Percentiles rank a stretch among this genome's conserved stretches.
phyloP scores from a whole-genome alignment of 2,329 filamentous ascomycete species.

The Byssochlamys sp. region DNA sequence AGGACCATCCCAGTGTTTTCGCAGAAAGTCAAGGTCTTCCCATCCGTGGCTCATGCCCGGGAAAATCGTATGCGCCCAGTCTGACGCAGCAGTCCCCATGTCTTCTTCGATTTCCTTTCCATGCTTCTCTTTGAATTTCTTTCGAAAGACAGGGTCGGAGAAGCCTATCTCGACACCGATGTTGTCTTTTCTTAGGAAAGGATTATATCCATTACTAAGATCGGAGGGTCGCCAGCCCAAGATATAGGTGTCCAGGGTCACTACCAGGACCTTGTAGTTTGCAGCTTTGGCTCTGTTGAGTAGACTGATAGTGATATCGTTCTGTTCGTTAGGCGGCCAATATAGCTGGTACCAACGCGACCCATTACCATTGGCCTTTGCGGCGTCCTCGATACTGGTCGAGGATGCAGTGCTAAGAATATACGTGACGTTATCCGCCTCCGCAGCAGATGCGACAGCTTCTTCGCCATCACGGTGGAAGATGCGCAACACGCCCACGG shows the following conservation, averaged over 20 bases:
- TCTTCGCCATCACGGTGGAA: constrained; percentile 56
- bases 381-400: constrained; percentile 57
- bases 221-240: constrained; percentile 60
- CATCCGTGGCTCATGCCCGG: constrained; percentile 47
- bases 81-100: constrained; percentile 34
- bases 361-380: constrained; percentile 44
- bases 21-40: constrained; percentile 43
- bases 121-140: constrained; percentile 39
- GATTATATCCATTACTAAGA: constrained; percentile 43
- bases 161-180: constrained; percentile 54
- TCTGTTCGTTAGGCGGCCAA: constrained; percentile 50
- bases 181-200: constrained; percentile 8
- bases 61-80: constrained; percentile 47
- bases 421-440: constrained; percentile 52
- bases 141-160: constrained; percentile 55
- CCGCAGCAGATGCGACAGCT: constrained; percentile 52
- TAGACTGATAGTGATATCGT: constrained; percentile 56
- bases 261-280: constrained; percentile 57
- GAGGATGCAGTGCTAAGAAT: constrained; percentile 57
- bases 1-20: constrained; percentile 52
- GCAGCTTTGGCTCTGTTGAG: constrained; percentile 39
- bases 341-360: constrained; percentile 65
- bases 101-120: constrained; percentile 39
- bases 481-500: constrained; percentile 59
- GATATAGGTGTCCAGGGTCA: constrained; percentile 62